Evolutionary conservation across 1,284 basidiomycete species (phyloP), one percentile per base, ranked within the genome.

Genomic region (Malassezia vespertilionis): DNA sequence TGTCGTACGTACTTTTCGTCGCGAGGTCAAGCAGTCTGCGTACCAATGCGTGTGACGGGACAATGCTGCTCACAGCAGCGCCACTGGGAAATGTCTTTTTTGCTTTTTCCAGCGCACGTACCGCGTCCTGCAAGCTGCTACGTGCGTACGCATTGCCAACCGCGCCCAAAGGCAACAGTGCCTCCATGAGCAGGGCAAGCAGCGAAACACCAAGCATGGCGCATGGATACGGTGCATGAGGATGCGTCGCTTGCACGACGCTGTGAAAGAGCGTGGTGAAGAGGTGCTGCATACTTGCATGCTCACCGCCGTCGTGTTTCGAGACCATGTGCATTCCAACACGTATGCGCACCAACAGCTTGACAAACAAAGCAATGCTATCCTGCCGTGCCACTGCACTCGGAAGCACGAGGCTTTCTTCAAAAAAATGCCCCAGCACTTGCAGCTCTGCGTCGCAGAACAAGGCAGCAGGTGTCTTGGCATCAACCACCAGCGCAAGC

Each of bases 161-260:
- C 7, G 31, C 15, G 10, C 12, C 18, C 6, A 28, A 45, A 44
- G 2, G 10, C 42, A 28, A 33, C 30, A 41, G 42, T 30, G 46
- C 51, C 24, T 61, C 56, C 9, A 64, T 22, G 15, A 66, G 53
- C 15, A 61, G 50, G 14, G 58, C 56, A 10, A 65, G 48, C 28
- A 59, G 57, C 32, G 58, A 58, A 23, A 65, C 56, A 21, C 52
- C 54, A 11, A 60, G 57, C 34, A 61, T 54, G 44, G 52, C 53
- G 32, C 57, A 39, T 22, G 61, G 52, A 38, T 65, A 68, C 14
- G 65, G 61, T n/a, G 61, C 57, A 23, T 61, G 61, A 4, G 65
- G 61, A 43, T 64, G 61, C 17, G 61, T 53, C 4, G 58, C 56
- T 10, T 46, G 42, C 21, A 51, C 44, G 8, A 56, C 27, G 20